Base-by-base conservation (phyloP, 805 yeast genomes). In the Candida ortonii region DNA sequence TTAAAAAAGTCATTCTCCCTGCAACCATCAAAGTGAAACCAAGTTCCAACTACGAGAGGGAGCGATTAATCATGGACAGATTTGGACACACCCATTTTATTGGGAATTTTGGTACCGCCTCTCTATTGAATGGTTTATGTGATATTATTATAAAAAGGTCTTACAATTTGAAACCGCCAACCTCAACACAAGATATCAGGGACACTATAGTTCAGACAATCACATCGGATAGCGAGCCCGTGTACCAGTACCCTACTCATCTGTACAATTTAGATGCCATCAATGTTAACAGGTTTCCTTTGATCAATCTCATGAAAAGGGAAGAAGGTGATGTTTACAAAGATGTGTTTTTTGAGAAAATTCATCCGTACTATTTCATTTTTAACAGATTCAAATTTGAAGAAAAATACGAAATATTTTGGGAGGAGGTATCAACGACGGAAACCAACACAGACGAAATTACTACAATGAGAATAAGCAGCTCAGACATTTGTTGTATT, bases 41-140 rank as follows among this genome's bases (percentile, higher is more conserved):
- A 3, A 46, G 37, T 17, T 27, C 39, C 9, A 44, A 44, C 16
- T 44, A 48, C 27, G 64, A 56, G 22, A 44, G 49, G 15, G 68
- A 62, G 33, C 41, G 66, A n/a, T 44, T 69, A 23, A 57, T 69
- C 14, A 62, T 62, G 52, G 76, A 70, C 41, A 51, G 61, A 15
- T 62, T 59, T 36, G 75, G 75, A 4, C 70, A 67, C 34, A 62
- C 71, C 0, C 76, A 70, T 47, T 70, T 65, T 38, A 64, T 70
- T 33, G 76, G 76, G 1, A 61, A 67, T 14, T 61, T 61, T 12
- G 73, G 74, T 16, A 68, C 73, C 1, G 67, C 71, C 0, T 65
- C 70, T 2, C 41, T 70, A 17, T 52, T 70, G 35, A 65, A 61
- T 31, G 66, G 70, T 1, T 40, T 70, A 7, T 67, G 73, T 39